Evolutionary conservation across 225 moss, liverwort and hornwort species (phyloP).

Genomic region (Bryum argenteum): DNA sequence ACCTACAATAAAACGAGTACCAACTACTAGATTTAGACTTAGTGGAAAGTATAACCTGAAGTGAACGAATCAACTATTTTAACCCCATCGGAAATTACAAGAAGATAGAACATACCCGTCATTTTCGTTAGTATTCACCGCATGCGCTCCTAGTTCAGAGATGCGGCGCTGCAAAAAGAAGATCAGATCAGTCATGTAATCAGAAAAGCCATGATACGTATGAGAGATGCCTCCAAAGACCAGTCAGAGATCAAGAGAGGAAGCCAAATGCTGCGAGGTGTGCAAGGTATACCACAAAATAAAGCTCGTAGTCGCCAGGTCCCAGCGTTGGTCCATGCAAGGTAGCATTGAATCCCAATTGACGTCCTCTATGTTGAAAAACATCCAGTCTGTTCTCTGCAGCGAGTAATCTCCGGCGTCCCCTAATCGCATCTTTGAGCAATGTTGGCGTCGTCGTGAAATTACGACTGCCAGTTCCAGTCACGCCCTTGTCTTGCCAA

Average conservation of each 20-base stretch:
- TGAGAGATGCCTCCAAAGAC: neutral
- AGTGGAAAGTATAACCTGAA: neutral
- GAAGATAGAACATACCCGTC: slow-evolving; percentile 56
- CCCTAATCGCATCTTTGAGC: slow-evolving; percentile 39
- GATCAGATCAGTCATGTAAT: slow-evolving; percentile 1
- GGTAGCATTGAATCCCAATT: slow-evolving; percentile 60
- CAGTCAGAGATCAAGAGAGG: neutral
- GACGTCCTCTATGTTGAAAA: slow-evolving; percentile 38
- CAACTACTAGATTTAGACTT: slow-evolving; percentile 1
- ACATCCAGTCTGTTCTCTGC: slow-evolving; percentile 15
- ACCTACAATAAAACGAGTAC: slow-evolving; percentile 45
- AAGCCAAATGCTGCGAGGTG: neutral
- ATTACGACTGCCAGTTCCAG: slow-evolving; percentile 25
- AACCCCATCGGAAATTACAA: slow-evolving; percentile 1
- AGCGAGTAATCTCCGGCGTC: slow-evolving; percentile 53
- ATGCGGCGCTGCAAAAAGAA: slow-evolving; percentile 38
- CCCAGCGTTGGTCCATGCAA: slow-evolving; percentile 70
- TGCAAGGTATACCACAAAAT: slow-evolving; percentile 58
- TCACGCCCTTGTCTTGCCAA: slow-evolving; percentile 54
- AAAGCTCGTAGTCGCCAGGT: slow-evolving; percentile 68
- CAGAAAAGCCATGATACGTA: neutral
- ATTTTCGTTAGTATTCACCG: slow-evolving; percentile 41
- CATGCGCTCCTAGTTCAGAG: slow-evolving; percentile 37
- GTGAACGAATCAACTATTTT: neutral
- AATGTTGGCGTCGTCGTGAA: slow-evolving; percentile 33